Base-by-base conservation (phyloP, 768 basidiomycete species). In the Psilocybe azurescens region DNA sequence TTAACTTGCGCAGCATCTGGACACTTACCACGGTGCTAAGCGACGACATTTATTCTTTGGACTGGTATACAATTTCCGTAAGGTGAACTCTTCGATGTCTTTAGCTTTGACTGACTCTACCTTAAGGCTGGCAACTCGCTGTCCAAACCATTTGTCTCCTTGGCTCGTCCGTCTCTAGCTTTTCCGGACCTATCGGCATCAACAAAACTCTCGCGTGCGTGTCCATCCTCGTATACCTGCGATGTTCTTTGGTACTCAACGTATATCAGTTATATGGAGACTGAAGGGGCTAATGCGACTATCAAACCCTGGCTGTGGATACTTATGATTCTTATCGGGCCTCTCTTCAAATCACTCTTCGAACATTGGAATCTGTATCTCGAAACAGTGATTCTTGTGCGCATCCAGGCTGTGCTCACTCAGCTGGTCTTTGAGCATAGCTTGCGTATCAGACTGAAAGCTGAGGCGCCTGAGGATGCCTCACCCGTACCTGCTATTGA, bases 241-340 rank as follows among this genome's bases (percentile, higher is more conserved):
- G 24, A 24, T 24, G 24, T 24, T 41, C 28, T 36, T 47, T 32
- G 7, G 28, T 5, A 14, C 24, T 48, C 14, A 24, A 6, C 32
- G 7, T 18, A 13, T 3, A 20, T 20, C 57, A 87, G 83, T 39
- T 87, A 90, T 67, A 73, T 92, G 16, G 89, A 90, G 73, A 79
- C 71, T 2, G 73, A 76, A 11, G 86, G 86, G 3, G 67, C 79
- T 59, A 78, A 72, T 24, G 78, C 87, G 0, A 66, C 73, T 6
- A 72, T 89, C 32, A 81, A 81, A 38, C 90, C 90, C 1, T 90
- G 89, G 85, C 82, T 91, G 6, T 92, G 90, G 89, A 82, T 91
- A 13, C 33, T 73, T 0, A 74, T 76, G 69, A 74, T 88, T 11
- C 81, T 86, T 62, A 51, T 82, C 3, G 86, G 84, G 9, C 83